Evolutionary conservation across 371 early-diverging fungal genomes (phyloP).

Genomic region (Mortierella sp.): DNA sequence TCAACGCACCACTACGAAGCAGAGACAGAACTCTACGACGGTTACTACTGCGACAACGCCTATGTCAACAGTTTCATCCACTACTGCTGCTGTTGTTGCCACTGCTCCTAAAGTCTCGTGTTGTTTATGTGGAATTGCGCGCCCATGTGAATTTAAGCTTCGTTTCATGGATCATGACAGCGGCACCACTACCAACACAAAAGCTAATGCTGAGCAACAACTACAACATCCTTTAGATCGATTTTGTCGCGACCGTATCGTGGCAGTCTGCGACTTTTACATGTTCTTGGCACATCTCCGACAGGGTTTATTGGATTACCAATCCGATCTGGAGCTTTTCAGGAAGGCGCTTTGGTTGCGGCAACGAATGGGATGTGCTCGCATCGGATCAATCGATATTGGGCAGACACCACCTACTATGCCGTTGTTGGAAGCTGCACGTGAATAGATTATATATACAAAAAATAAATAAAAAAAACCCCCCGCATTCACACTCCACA

Average conservation of each 20-base stretch:
- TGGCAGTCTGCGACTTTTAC: constrained; percentile 94
- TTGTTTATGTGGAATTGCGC: constrained; percentile 30
- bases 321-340: constrained; percentile 79
- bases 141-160: constrained; percentile 44
- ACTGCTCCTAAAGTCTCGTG: constrained; percentile 16
- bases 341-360: constrained; percentile 29
- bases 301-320: constrained; percentile 84
- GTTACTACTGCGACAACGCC: not conserved
- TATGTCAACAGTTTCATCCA: not conserved
- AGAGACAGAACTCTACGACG: not conserved
- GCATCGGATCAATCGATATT: constrained; percentile 47
- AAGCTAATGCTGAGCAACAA: constrained; percentile 56
- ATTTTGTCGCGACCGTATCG: constrained; percentile 88
- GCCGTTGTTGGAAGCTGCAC: not conserved
- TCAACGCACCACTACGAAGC: not conserved
- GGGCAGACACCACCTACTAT: not conserved
- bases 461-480: not conserved
- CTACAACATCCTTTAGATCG: constrained; percentile 85
- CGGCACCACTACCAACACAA: constrained; percentile 51
- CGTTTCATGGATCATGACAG: constrained; percentile 47
- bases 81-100: not conserved
- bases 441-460: not conserved
- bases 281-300: constrained; percentile 90
- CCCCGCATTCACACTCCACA: not conserved
- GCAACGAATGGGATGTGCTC: constrained; percentile 42